Evolutionary conservation across 352 stramenopile species (phyloP).

Genomic region (Phytophthora megakarya): DNA sequence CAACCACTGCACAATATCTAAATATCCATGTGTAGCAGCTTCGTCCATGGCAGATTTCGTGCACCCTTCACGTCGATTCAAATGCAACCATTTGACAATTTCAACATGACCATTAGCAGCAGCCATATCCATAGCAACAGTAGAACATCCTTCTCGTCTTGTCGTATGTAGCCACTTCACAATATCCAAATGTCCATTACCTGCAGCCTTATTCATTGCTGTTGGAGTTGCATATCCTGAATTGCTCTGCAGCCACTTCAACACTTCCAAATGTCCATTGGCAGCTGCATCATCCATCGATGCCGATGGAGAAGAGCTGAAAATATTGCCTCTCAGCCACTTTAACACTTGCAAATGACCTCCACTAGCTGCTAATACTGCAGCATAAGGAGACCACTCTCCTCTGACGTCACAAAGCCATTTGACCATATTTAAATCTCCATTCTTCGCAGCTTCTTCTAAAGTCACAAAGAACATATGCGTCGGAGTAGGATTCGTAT

Average conservation of each 20-base stretch:
- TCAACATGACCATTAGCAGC: slow-evolving; percentile 34
- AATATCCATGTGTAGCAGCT: slow-evolving; percentile 31
- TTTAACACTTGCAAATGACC: slow-evolving; percentile 44
- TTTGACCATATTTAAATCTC: slow-evolving; percentile 39
- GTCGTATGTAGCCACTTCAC: slow-evolving; percentile 38
- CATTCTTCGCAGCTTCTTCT: slow-evolving; percentile 40
- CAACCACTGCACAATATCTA: slow-evolving; percentile 36
- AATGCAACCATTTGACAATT: slow-evolving; percentile 38
- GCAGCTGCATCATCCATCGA: slow-evolving; percentile 39
- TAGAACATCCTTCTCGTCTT: slow-evolving; percentile 38
- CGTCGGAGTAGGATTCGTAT: slow-evolving; percentile 38
- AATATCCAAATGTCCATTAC: slow-evolving; percentile 35
- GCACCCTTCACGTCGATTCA: slow-evolving; percentile 34
- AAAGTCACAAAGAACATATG: slow-evolving; percentile 55
- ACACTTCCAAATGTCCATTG: slow-evolving; percentile 27
- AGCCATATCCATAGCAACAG: slow-evolving; percentile 34
- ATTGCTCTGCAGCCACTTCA: slow-evolving; percentile 37
- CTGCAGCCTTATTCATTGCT: slow-evolving; percentile 40
- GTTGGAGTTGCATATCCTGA: slow-evolving; percentile 13
- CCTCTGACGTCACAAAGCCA: slow-evolving; percentile 41
- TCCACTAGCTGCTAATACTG: slow-evolving; percentile 34
- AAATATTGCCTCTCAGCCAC: slow-evolving; percentile 34
- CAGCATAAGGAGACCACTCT: slow-evolving; percentile 42
- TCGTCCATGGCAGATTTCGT: slow-evolving; percentile 41
- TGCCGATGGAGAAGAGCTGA: slow-evolving; percentile 28